Evolutionary conservation across 441 rosid species (phyloP), one percentile per base, ranked within the genome.

Genomic region (Eruca vesicaria): DNA sequence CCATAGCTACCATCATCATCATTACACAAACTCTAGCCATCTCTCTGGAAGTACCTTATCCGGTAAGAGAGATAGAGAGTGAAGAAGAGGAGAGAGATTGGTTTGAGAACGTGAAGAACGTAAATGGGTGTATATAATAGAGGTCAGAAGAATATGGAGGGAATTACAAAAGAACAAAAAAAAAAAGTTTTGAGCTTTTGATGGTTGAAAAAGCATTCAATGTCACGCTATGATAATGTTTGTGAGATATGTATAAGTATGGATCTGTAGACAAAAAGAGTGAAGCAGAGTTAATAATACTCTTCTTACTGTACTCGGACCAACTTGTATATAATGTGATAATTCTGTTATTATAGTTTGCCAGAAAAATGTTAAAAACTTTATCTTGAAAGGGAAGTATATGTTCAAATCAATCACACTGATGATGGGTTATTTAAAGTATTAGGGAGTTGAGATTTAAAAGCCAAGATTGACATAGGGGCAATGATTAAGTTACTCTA

Each of bases 61-160:
- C 41, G 63, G 20, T 59, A 45, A 68, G 69, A 57, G 56, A 41
- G n/a, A n/a, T n/a, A n/a, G 64, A 70, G 75, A 76, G 11, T 16
- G 11, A 57, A 41, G 66, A 31, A 69, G 73, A 50, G 23, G 66
- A 56, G 73, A 67, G 64, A 58, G 63, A 48, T 65, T 66, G 63
- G 68, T 71, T n/a, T 35, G 72, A 71, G 66, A 77, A 66, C 69
- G 77, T 72, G 77, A 72, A 52, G 81, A 78, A 62, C 43, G 72
- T 78, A 62, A 78, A 60, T 66, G 35, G 36, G 58, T 72, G 63
- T 61, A 62, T 72, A 38, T 67, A 61, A 68, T 72, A 60, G 66
- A 16, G 16, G 32, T 59, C 59, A 77, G 38, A 63, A 58, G 75
- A 64, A 64, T 71, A 71, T 58, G 76, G 68, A 77, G 73, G 56